Evolutionary conservation across 78 protist genomes (phyloP), one percentile per base, ranked within the genome.

Genomic region (Isochrysis galbana): DNA sequence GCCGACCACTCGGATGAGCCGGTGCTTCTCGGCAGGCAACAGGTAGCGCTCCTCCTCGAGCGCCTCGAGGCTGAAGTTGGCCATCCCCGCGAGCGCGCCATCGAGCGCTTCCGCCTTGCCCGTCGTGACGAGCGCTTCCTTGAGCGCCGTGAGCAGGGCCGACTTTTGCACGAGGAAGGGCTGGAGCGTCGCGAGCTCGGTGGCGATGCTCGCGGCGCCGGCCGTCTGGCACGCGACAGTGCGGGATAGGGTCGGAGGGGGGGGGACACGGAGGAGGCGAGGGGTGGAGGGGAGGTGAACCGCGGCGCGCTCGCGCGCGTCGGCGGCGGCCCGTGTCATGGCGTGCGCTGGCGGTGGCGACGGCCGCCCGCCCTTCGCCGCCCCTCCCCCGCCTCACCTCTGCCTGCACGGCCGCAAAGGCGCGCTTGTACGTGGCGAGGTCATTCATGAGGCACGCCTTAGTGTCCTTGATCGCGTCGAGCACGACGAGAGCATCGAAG

Each of bases 401-500:
- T 34, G 80, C 80, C 11, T n/a, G 26, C 19, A 17, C 7, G 84
- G 0, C 34, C 47, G 14, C 34, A 19, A 77, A 77, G 46, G 84
- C 84, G 46, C 98, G 95, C 94, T 94, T 97, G 93, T 94, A 96
- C 72, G 90, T 38, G 34, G 98, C 61, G 46, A 96, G 95, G 91
- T 97, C 98, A 91, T 97, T 97, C 90, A 93, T 96, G 72, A 97
- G 61, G 90, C 96, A 92, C n/a, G 98, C 96, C 95, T 97, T 97
- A 91, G 94, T 93, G 93, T 97, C 95, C 91, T 97, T 97, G 61
- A 97, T 86, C 38, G 95, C 91, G 90, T 97, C 98, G 72, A 97
- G 91, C 42, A 93, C 34, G 47, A 84, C 92, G 61, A 97, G 86
- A 21, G 87, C 42, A 93, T 97, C 97, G 26, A 97, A 41, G 19